phyloP scores from a whole-genome alignment of 345 rosid species.

The Camelina laxa region DNA sequence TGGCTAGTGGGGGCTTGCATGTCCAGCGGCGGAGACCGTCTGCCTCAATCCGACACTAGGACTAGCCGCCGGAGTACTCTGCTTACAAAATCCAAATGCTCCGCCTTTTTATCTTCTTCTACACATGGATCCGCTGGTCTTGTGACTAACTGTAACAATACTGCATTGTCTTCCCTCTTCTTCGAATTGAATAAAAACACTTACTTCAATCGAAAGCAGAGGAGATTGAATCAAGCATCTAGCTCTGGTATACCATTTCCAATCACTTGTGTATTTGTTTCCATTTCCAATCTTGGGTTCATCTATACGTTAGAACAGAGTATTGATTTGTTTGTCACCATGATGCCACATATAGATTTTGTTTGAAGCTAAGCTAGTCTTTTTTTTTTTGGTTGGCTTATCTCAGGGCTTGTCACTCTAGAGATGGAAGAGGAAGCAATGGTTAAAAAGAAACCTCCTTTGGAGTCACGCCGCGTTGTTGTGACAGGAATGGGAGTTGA shows the following conservation, averaged over 20 bases:
- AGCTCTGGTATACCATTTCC: slow-evolving; percentile 45
- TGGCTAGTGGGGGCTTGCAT: slow-evolving; percentile 31
- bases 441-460: slow-evolving; percentile 60
- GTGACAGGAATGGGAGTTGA: slow-evolving; percentile 95
- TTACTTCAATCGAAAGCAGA: slow-evolving; percentile 17
- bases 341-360: too few relatives aligned
- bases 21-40: slow-evolving; percentile 3
- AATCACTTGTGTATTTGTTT: background rate
- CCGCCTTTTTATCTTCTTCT: background rate
- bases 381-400: background rate
- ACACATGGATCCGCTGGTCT: slow-evolving; percentile 27
- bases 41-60: background rate
- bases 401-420: background rate
- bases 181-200: background rate
- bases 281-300: slow-evolving; percentile 3
- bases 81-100: background rate
- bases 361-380: background rate
- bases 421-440: slow-evolving; percentile 60
- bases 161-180: slow-evolving; percentile 13
- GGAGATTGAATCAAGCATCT: slow-evolving; percentile 47
- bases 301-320: too few relatives aligned
- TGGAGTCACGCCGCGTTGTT: slow-evolving; percentile 76
- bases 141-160: slow-evolving; percentile 7
- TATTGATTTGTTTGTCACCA: too few relatives aligned
- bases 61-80: slow-evolving; percentile 2